phyloP scores from a whole-genome alignment of 805 yeast genomes.

The Ogataea methylovora region DNA sequence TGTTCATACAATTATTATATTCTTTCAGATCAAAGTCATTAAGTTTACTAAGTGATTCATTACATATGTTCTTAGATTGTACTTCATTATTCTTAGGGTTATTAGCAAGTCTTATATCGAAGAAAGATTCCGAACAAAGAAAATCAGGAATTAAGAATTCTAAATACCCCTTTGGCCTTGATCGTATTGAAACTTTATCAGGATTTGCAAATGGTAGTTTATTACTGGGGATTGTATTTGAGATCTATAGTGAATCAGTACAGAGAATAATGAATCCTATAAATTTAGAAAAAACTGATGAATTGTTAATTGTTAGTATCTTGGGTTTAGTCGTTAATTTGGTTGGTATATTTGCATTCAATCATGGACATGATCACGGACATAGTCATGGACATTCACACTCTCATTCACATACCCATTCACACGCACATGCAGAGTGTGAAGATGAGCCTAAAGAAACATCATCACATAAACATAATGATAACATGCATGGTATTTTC shows the following conservation, averaged over 20 bases:
- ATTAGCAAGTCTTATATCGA: conserved; percentile 59
- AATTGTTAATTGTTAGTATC: conserved; percentile 74
- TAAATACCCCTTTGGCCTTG: conserved; percentile 74
- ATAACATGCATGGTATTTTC: conserved; percentile 90
- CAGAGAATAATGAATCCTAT: conserved; percentile 79
- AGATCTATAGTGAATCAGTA: conserved; percentile 79
- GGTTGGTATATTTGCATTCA: conserved; percentile 91
- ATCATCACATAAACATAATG: conserved; percentile 24
- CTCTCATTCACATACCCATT: conserved; percentile 20
- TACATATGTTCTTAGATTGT: conserved; percentile 96
- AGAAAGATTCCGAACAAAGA: conserved; percentile 10
- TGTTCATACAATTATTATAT: conserved; percentile 89
- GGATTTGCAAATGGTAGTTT: conserved; percentile 94
- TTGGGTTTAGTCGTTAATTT: conserved; percentile 83
- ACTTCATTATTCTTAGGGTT: conserved; percentile 83
- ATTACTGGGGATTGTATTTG: conserved; percentile 80
- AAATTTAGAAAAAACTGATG: conserved; percentile 68
- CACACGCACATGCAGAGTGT: conserved; percentile 4
- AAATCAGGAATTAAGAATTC: conserved; percentile 15
- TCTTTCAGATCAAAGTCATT: conserved; percentile 89
- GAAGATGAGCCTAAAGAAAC: conserved; percentile 9
- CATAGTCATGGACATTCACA: conserved; percentile 38
- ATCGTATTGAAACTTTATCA: conserved; percentile 81
- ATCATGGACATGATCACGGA: conserved; percentile 62
- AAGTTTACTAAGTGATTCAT: conserved; percentile 85